Base-by-base conservation (phyloP, 768 basidiomycete species). In the Boletus reticulatus region DNA sequence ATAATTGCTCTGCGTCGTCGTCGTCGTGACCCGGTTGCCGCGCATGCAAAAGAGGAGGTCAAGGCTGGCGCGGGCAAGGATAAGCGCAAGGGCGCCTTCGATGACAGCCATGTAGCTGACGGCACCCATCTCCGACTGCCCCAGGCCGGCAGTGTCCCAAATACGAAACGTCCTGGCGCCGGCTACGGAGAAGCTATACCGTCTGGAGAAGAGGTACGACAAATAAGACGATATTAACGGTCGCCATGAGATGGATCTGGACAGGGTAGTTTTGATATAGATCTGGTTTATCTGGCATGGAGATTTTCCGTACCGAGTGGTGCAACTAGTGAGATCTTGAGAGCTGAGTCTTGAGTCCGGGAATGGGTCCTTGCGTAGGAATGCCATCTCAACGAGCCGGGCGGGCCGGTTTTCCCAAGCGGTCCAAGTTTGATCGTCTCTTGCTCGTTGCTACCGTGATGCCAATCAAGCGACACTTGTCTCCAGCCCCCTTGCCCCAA, bases 401-500 rank as follows among this genome's bases (percentile, higher is more conserved):
- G 14, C 56, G 45, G 62, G 49, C 62, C 64, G 57, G 20, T 8
- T 44, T 65, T 57, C 50, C 48, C 55, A 51, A 14, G 10, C 29
- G 20, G 41, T 14, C 13, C 17, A 22, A 22, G 22, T 19, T 20
- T 9, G 10, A 10, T 7, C 13, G 13, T 50, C 58, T 44, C 46
- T n/a, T 12, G 7, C 16, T 42, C 17, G n/a, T 14, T 19, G 17
- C 41, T 34, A 22, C 22, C 22, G 52, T 61, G 60, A 82, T 83
- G 82, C 31, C 56, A 19, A 74, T 73, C 22, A 86, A 86, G 66
- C 84, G 76, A 55, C 58, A 62, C n/a, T 61, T 80, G 38, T 81
- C 84, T 6, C 76, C 78, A 43, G 72, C 72, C 1, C 64, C 72
- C 4, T 68, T 85, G n/a, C 85, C 83, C 16, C 76, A 79, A 14